Percentiles rank a stretch among this genome's conserved stretches.
Evolutionary conservation across 2,329 filamentous ascomycete species (phyloP).

Genomic region (Chalaropsis ovoidea): DNA sequence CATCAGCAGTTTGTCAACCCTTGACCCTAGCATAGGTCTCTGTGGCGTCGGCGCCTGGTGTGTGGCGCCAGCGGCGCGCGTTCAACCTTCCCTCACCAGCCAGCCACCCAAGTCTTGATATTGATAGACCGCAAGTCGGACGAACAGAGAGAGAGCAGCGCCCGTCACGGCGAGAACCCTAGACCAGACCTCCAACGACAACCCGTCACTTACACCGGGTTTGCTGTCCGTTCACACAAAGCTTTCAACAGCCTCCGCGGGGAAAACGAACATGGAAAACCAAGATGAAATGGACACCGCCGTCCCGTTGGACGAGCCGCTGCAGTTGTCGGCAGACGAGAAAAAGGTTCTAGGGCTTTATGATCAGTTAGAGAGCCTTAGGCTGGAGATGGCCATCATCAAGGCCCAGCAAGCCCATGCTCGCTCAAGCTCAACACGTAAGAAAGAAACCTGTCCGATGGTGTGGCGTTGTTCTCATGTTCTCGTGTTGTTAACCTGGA

Average conservation of each 20-base stretch:
- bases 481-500: neutral
- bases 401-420: conserved; percentile 33
- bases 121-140: neutral
- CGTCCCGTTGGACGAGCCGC: conserved; percentile 28
- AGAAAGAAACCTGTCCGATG: conserved; percentile 8
- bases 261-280: neutral
- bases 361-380: conserved; percentile 59
- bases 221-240: neutral
- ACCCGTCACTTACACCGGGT: neutral
- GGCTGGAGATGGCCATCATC: conserved; percentile 60
- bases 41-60: neutral
- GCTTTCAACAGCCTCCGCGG: neutral
- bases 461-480: neutral
- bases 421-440: conserved; percentile 22
- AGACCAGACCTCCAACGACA: neutral
- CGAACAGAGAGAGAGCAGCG: neutral
- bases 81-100: too few species aligned
- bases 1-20: neutral
- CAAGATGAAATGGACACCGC: conserved; percentile 20
- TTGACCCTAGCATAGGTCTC: neutral
- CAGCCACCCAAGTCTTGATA: neutral
- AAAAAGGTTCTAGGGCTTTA: conserved; percentile 57
- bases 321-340: conserved; percentile 57
- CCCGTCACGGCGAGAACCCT: neutral
- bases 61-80: too few species aligned